phyloP scores from a whole-genome alignment of 83 land plant genomes.

The Thuja plicata region DNA sequence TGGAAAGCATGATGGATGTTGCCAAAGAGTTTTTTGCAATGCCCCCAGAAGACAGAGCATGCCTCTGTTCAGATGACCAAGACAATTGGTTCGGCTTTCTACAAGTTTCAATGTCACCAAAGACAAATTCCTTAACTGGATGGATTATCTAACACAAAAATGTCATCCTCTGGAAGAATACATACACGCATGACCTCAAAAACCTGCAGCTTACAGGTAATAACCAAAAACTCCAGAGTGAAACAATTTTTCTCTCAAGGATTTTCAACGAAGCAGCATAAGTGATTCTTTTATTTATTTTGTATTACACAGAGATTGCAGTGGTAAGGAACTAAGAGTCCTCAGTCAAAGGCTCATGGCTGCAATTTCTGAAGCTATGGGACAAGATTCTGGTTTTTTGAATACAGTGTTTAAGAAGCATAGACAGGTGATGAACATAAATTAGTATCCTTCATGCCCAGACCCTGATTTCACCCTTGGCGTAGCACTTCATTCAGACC shows the following conservation, averaged over 20 bases:
- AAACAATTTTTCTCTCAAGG: no score
- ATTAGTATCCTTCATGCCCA: no score
- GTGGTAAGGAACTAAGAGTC: not conserved
- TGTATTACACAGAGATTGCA: no score
- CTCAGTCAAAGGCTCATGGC: not conserved
- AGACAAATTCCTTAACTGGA: not conserved
- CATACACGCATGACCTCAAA: not conserved
- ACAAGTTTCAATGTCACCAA: not conserved
- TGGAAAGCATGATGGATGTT: no score
- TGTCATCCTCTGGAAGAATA: constrained; percentile 41
- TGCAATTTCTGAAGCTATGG: not conserved
- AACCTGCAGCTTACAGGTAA: not conserved
- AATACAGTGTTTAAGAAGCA: no score
- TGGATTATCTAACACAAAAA: constrained; percentile 16
- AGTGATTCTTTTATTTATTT: no score
- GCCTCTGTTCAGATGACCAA: constrained; percentile 31
- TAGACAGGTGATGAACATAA: no score
- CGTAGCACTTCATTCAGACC: not conserved
- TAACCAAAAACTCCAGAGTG: not conserved
- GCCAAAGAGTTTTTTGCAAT: no score
- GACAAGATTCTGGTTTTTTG: not conserved
- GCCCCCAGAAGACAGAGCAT: constrained; percentile 47
- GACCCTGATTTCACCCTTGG: no score
- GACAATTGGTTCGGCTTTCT: not conserved
- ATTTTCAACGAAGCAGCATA: no score